Evolutionary conservation across 495 filamentous ascomycete species (phyloP).

Genomic region (Hyaloscypha variabilis): DNA sequence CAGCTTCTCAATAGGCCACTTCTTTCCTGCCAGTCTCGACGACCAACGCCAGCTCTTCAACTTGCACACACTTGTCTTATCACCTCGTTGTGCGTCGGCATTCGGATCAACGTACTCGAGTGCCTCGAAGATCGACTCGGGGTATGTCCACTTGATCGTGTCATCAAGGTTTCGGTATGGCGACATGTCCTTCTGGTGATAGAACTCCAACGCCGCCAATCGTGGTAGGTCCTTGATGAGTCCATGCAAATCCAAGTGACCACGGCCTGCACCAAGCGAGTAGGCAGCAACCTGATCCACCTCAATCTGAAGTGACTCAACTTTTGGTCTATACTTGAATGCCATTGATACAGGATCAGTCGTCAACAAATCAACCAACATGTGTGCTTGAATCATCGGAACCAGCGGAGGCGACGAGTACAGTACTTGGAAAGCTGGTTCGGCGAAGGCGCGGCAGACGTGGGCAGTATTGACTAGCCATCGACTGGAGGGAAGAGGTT

Average conservation of each 20-base stretch:
- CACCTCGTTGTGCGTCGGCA: conserved; percentile 23
- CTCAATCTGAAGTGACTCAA: conserved; percentile 70
- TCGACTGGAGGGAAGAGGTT: conserved; percentile 42
- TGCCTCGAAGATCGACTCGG: conserved; percentile 57
- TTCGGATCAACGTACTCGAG: conserved; percentile 41
- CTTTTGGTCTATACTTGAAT: conserved; percentile 64
- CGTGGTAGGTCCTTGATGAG: conserved; percentile 47
- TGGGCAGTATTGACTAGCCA: conserved; percentile 66
- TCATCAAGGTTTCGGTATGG: conserved; percentile 53
- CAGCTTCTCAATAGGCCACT: conserved; percentile 53
- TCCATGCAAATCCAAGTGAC: conserved; percentile 42
- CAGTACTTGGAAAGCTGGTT: conserved; percentile 74
- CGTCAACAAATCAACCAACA: conserved; percentile 37
- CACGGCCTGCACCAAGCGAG: conserved; percentile 31
- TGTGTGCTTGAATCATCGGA: conserved; percentile 49
- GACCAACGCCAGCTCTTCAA: conserved; percentile 83
- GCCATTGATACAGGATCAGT: conserved; percentile 42
- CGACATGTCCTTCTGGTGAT: conserved; percentile 53
- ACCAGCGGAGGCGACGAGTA: conserved; percentile 69
- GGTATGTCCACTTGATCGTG: conserved; percentile 64
- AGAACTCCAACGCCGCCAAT: conserved; percentile 57
- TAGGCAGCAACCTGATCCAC: conserved; percentile 44
- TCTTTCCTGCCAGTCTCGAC: conserved; percentile 56
- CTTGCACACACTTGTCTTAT: conserved; percentile 32
- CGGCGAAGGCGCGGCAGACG: conserved; percentile 66